phyloP scores from a whole-genome alignment of 371 early-diverging fungal genomes.

The Rhizopus delemar region DNA sequence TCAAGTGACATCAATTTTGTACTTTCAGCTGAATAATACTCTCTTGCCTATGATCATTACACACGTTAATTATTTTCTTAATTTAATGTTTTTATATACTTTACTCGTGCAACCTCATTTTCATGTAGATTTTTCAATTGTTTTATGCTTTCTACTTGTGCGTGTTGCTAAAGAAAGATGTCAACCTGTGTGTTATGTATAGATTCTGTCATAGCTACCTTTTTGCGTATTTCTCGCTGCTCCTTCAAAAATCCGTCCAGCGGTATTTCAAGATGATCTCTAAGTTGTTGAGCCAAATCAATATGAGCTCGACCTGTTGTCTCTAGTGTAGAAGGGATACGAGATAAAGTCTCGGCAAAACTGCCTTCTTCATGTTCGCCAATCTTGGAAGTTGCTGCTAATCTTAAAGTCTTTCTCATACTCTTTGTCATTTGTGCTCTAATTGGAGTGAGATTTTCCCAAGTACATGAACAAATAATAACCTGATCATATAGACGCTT shows the following conservation, averaged over 20 bases:
- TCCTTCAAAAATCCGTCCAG: slow-evolving; percentile 42
- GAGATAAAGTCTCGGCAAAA: slow-evolving; percentile 42
- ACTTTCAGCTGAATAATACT: slow-evolving; percentile 24
- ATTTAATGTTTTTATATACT: slow-evolving; percentile 3
- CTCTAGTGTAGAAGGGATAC: slow-evolving; percentile 46
- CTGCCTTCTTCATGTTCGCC: slow-evolving; percentile 43
- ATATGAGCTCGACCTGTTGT: slow-evolving; percentile 51
- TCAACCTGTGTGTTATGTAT: background rate
- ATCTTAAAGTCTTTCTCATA: slow-evolving; percentile 39
- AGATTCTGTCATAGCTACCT: slow-evolving; percentile 22
- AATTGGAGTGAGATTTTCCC: background rate
- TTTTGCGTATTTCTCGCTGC: slow-evolving; percentile 38
- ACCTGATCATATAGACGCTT: slow-evolving; percentile 24
- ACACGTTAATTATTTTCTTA: slow-evolving; percentile 1
- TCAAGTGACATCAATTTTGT: slow-evolving; percentile 22
- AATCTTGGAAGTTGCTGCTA: slow-evolving; percentile 31
- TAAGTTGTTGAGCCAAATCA: slow-evolving; percentile 47
- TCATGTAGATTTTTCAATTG: slow-evolving; percentile 44
- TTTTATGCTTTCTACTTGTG: slow-evolving; percentile 45
- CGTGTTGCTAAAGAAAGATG: slow-evolving; percentile 31
- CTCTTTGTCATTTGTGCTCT: slow-evolving; percentile 41
- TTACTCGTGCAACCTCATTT: slow-evolving; percentile 45
- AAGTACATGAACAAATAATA: background rate
- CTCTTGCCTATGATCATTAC: slow-evolving; percentile 22
- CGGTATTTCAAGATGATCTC: slow-evolving; percentile 42